A percentile compares a stretch with the other conserved stretches of the same genome.
These are phyloP conservation scores for Tetratostichococcus sp. DNA, from an alignment of 139 green algal genomes.

Conservation along the genomic window DNA sequence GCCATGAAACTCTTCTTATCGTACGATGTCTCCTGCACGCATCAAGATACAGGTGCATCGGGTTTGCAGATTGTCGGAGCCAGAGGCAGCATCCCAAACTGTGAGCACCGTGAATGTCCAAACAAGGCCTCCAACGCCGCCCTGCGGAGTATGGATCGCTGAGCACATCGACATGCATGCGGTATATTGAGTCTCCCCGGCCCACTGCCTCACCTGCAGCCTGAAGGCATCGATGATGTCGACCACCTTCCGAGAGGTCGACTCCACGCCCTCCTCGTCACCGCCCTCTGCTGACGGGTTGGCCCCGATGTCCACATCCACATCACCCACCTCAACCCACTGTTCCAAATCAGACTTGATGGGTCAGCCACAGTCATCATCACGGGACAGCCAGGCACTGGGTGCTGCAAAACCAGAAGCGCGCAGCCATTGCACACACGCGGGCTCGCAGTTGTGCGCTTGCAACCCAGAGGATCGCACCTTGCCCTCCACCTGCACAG, in stretches of 20 bases:
- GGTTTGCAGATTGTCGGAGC: not conserved
- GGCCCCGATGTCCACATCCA: slow-evolving; percentile 56
- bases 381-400: not conserved
- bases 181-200: too few relatives aligned
- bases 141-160: too few relatives aligned
- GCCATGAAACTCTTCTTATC: slow-evolving; percentile 58
- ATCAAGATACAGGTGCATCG: too few relatives aligned
- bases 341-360: slow-evolving; percentile 9
- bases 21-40: slow-evolving; percentile 47
- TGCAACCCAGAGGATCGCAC: not conserved
- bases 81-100: too few relatives aligned
- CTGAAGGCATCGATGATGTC: slow-evolving; percentile 59
- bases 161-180: too few relatives aligned
- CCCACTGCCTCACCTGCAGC: slow-evolving; percentile 29
- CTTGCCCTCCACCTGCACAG: not conserved
- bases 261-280: slow-evolving; percentile 46
- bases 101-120: too few relatives aligned
- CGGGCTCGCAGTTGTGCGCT: too few relatives aligned
- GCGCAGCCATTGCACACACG: too few relatives aligned
- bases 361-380: too few relatives aligned
- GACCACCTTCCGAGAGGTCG: slow-evolving; percentile 34
- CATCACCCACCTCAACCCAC: slow-evolving; percentile 44
- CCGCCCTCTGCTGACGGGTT: slow-evolving; percentile 55
- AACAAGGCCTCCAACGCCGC: too few relatives aligned
- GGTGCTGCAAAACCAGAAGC: not conserved